These are phyloP conservation scores for Tieghemostelium lacteum DNA, from an alignment of 78 protist species.

Conservation along the genomic window DNA sequence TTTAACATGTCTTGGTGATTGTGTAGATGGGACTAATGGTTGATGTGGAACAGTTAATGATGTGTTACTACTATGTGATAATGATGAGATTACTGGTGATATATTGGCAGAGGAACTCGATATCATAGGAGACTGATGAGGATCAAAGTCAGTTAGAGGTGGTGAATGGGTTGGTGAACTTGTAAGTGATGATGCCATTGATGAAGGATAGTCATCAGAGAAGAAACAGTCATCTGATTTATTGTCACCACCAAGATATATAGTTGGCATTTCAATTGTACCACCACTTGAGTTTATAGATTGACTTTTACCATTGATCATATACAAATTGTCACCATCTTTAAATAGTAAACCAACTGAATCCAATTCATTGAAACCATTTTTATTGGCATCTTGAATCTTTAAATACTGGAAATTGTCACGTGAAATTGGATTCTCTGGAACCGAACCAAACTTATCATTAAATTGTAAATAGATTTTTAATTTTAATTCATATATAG, in stretches of 20 bases:
- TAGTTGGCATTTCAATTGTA: neutral
- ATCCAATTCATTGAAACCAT: neutral
- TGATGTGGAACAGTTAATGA: neutral
- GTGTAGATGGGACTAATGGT: neutral
- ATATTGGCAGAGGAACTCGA: too few relatives aligned
- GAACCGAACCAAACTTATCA: neutral
- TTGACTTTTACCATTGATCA: neutral
- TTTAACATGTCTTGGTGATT: neutral
- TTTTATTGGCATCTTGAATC: neutral
- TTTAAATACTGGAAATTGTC: neutral
- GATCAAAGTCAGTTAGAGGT: neutral
- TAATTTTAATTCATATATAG: neutral
- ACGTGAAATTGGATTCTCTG: neutral
- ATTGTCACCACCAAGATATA: too few relatives aligned
- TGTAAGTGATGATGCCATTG: neutral
- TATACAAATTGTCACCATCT: neutral
- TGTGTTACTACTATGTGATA: neutral
- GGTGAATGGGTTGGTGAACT: slow-evolving; percentile 21
- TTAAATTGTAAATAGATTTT: neutral
- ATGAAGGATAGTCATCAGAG: neutral
- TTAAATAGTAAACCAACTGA: neutral
- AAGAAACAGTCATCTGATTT: neutral
- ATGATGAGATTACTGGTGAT: too few relatives aligned
- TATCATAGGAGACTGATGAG: too few relatives aligned
- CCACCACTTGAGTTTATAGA: neutral